phyloP scores from a whole-genome alignment of 345 rosid genomes.

The Arabidopsis suecica region DNA sequence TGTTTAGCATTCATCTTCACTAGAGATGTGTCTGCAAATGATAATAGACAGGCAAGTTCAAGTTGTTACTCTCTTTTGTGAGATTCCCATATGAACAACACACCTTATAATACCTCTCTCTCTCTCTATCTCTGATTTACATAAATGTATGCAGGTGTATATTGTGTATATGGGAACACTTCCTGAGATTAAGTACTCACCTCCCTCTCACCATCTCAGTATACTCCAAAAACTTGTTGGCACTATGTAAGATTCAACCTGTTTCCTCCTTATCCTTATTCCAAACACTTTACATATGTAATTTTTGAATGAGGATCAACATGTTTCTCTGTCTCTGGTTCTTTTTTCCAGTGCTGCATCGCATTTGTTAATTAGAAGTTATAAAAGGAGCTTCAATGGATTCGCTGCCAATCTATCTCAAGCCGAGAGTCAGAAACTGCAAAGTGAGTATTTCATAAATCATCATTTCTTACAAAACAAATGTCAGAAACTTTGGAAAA shows the following conservation, averaged over 20 bases:
- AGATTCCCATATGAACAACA: not conserved
- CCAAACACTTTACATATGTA: not conserved
- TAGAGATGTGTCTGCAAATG: constrained; percentile 28
- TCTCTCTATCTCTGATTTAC: not conserved
- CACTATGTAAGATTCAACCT: constrained; percentile 7
- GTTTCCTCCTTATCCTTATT: not conserved
- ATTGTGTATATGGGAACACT: constrained; percentile 37
- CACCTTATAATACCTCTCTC: not conserved
- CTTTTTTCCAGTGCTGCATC: constrained; percentile 23
- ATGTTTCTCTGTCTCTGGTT: not conserved
- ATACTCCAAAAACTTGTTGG: constrained; percentile 25
- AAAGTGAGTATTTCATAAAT: constrained; percentile 35
- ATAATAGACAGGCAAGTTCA: constrained; percentile 33
- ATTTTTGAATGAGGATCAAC: not conserved
- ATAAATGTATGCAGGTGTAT: constrained; percentile 25
- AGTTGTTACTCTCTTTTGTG: constrained; percentile 12
- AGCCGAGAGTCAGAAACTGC: constrained; percentile 45
- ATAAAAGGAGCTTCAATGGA: constrained; percentile 60
- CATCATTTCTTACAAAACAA: not conserved
- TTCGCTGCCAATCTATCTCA: constrained; percentile 57
- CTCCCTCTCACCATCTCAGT: constrained; percentile 32
- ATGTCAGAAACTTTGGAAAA: not conserved
- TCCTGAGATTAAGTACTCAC: constrained; percentile 25
- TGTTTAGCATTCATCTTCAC: constrained; percentile 7
- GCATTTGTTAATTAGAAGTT: constrained; percentile 42